These are phyloP conservation scores for Pseudohalonectria lignicola DNA, from an alignment of 2,329 filamentous ascomycete species.

Conservation along the genomic window DNA sequence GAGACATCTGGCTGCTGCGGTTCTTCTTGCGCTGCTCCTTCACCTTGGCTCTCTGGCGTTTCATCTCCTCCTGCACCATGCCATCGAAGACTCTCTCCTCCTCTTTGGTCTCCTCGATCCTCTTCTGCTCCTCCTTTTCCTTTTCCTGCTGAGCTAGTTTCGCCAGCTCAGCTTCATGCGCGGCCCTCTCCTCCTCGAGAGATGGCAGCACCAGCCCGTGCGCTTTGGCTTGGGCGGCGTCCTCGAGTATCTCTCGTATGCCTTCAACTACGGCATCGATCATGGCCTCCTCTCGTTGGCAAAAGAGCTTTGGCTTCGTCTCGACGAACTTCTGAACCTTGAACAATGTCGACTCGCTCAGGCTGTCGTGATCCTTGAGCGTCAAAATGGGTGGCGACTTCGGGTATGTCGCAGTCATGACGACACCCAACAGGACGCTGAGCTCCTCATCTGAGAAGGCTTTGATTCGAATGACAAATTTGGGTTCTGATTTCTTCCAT, in stretches of 20 bases:
- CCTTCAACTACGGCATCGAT: constrained; percentile 56
- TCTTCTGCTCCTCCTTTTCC: constrained; percentile 40
- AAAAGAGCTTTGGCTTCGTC: constrained; percentile 42
- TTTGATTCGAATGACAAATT: constrained; percentile 71
- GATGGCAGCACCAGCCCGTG: constrained; percentile 70
- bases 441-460: constrained; percentile 64
- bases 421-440: constrained; percentile 61
- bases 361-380: constrained; percentile 49
- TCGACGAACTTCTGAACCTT: constrained; percentile 57
- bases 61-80: constrained; percentile 63
- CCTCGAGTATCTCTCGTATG: constrained; percentile 69
- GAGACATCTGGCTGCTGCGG: constrained; percentile 30
- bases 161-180: constrained; percentile 64
- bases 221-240: constrained; percentile 69
- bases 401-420: constrained; percentile 83
- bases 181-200: constrained; percentile 77
- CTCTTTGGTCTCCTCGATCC: constrained; percentile 47
- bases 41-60: constrained; percentile 52
- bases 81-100: constrained; percentile 60
- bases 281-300: constrained; percentile 44
- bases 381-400: constrained; percentile 67
- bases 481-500: constrained; percentile 84
- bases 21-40: constrained; percentile 55
- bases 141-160: constrained; percentile 46
- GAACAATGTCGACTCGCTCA: constrained; percentile 61